Conservation (phyloP, 495 filamentous ascomycete genomes). For the Penicillium bovifimosum region DNA sequence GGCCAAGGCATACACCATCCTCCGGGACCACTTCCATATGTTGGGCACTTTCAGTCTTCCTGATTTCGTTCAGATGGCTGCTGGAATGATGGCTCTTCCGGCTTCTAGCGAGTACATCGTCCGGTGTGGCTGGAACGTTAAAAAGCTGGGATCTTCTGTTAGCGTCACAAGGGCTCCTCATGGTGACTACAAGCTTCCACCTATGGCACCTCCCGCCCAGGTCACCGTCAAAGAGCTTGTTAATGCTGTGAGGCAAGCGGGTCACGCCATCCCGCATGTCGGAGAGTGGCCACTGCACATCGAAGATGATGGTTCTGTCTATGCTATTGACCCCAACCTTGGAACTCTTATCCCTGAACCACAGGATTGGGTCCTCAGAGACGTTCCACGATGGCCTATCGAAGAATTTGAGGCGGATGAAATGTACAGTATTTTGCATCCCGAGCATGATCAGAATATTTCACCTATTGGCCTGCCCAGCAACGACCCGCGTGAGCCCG, state of each 20-base stretch:
- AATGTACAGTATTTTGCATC: not conserved
- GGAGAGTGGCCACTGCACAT: not conserved
- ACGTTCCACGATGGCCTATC: not conserved
- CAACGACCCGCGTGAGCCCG: no score
- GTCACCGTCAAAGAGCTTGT: no score
- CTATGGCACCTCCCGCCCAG: no score
- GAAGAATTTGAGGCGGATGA: not conserved
- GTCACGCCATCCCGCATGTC: not conserved
- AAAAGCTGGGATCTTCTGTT: no score
- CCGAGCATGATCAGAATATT: not conserved
- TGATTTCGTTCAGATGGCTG: not conserved
- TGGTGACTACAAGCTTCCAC: no score
- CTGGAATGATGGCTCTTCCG: slow-evolving; percentile 25
- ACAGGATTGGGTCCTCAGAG: not conserved
- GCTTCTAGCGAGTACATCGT: slow-evolving; percentile 32
- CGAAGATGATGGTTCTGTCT: not conserved
- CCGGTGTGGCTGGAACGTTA: no score
- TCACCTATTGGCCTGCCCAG: not conserved
- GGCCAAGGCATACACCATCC: slow-evolving; percentile 44
- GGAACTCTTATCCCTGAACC: not conserved
- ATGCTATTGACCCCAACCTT: not conserved
- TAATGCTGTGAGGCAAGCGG: no score
- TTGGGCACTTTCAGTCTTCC: slow-evolving; percentile 14
- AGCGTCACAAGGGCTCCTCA: no score
- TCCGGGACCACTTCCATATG: slow-evolving; percentile 41